These are phyloP conservation scores for Megacollybia platyphylla DNA, from an alignment of 1,284 basidiomycete genomes.

Conservation along the genomic window DNA sequence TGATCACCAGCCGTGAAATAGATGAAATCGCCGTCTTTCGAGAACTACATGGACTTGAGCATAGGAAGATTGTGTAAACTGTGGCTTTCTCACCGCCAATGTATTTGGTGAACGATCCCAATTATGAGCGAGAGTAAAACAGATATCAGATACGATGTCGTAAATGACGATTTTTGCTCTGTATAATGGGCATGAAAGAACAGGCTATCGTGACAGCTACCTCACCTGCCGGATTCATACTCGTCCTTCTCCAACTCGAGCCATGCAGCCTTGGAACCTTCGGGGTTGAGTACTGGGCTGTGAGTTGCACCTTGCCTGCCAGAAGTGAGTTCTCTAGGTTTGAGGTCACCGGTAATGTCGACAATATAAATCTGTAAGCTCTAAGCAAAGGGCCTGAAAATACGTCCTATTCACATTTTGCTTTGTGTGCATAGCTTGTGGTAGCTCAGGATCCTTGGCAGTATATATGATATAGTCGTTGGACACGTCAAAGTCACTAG, in stretches of 20 bases:
- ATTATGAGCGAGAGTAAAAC: conserved; percentile 58
- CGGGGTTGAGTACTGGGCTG: conserved; percentile 51
- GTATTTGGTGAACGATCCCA: conserved; percentile 75
- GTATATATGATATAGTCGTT: conserved; percentile 62
- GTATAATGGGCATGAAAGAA: neutral
- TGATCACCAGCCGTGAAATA: conserved; percentile 69
- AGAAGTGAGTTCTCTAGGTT: conserved; percentile 59
- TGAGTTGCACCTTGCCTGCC: conserved; percentile 76
- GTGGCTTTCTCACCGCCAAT: conserved; percentile 32
- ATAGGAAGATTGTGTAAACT: neutral
- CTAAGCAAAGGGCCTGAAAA: conserved; percentile 1
- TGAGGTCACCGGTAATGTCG: conserved; percentile 28
- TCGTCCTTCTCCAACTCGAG: conserved; percentile 78
- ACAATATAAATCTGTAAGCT: conserved; percentile 49
- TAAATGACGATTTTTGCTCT: conserved; percentile 71
- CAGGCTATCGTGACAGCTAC: neutral
- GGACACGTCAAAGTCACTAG: conserved; percentile 69
- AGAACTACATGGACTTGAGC: conserved; percentile 41
- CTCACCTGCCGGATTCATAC: conserved; percentile 69
- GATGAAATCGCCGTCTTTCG: conserved; percentile 55
- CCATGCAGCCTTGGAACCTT: conserved; percentile 74
- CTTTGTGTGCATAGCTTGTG: conserved; percentile 67
- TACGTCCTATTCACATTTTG: conserved; percentile 42
- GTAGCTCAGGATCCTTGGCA: conserved; percentile 67
- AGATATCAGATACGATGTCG: conserved; percentile 52